phyloP scores from a whole-genome alignment of 495 filamentous ascomycete genomes.

The Talaromyces trachyspermus region DNA sequence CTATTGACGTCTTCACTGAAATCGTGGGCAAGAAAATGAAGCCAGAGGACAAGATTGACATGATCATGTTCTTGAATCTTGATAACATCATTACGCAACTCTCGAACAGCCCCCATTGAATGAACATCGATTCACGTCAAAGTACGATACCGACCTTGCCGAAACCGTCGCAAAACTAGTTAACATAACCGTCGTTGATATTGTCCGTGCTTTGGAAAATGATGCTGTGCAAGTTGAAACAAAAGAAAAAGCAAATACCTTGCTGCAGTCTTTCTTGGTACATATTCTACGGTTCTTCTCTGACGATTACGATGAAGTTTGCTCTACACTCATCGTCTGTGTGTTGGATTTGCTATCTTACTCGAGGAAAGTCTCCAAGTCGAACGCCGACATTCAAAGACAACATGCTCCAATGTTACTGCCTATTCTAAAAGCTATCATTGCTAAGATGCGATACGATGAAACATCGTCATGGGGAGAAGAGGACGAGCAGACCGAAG shows the following conservation, averaged over 20 bases:
- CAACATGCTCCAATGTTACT: conserved; percentile 72
- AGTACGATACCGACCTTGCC: conserved; percentile 90
- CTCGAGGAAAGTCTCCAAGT: conserved; percentile 67
- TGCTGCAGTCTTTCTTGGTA: conserved; percentile 74
- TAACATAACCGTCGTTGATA: conserved; percentile 78
- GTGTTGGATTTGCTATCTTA: conserved; percentile 84
- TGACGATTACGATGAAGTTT: conserved; percentile 97
- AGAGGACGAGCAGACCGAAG: conserved; percentile 90
- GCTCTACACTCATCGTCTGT: conserved; percentile 85
- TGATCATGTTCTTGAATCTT: conserved; percentile 86
- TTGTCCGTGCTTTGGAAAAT: conserved; percentile 67
- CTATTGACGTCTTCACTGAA: conserved; percentile 88
- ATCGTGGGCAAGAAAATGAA: conserved; percentile 98
- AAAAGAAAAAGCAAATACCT: conserved; percentile 57
- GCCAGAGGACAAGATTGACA: conserved; percentile 79
- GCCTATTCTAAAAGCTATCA: conserved; percentile 81
- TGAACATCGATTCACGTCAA: conserved; percentile 66
- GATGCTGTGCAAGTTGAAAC: conserved; percentile 48
- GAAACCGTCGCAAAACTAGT: conserved; percentile 94
- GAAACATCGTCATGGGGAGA: conserved; percentile 90
- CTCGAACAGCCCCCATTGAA: conserved; percentile 70
- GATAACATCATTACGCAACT: conserved; percentile 74
- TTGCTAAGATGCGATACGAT: conserved; percentile 93
- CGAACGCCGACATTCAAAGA: conserved; percentile 49
- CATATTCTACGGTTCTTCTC: conserved; percentile 87